Conservation (phyloP, 2,329 filamentous ascomycete genomes). For the Alternaria brassicae region DNA sequence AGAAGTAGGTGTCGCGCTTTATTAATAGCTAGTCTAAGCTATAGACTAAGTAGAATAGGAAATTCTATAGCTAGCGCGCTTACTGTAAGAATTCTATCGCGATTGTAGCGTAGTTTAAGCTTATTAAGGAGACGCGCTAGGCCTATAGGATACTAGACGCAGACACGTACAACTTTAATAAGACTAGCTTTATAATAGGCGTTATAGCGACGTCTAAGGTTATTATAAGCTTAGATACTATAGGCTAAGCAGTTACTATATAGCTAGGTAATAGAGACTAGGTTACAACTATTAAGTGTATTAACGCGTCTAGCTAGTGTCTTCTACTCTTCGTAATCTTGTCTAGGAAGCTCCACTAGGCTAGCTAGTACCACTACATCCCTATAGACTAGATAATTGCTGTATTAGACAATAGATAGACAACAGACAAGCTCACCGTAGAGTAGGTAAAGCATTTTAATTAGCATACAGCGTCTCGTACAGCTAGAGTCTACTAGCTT, state of each 20-base stretch:
- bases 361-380: neutral
- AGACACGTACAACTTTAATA: conserved; percentile 27
- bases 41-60: conserved; percentile 19
- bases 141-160: conserved; percentile 9
- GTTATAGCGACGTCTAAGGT: conserved; percentile 3
- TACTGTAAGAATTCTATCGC: conserved; percentile 7
- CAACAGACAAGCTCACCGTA: conserved; percentile 43
- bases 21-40: conserved; percentile 14
- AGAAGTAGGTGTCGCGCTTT: conserved; percentile 16
- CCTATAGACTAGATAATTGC: conserved; percentile 18
- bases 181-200: conserved; percentile 23
- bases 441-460: conserved; percentile 47
- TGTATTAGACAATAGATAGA: conserved; percentile 42
- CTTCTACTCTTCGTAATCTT: conserved; percentile 18
- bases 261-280: conserved; percentile 9
- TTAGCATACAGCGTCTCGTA: conserved; percentile 31
- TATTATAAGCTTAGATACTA: conserved; percentile 4
- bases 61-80: conserved; percentile 10
- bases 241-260: conserved; percentile 5
- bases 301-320: conserved; percentile 6
- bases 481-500: conserved; percentile 41
- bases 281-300: neutral
- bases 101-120: conserved; percentile 18
- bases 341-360: conserved; percentile 3
- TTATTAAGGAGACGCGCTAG: conserved; percentile 10